Evolutionary conservation across 2,329 filamentous ascomycete genomes (phyloP).

Genomic region (Alternaria triticimaculans): DNA sequence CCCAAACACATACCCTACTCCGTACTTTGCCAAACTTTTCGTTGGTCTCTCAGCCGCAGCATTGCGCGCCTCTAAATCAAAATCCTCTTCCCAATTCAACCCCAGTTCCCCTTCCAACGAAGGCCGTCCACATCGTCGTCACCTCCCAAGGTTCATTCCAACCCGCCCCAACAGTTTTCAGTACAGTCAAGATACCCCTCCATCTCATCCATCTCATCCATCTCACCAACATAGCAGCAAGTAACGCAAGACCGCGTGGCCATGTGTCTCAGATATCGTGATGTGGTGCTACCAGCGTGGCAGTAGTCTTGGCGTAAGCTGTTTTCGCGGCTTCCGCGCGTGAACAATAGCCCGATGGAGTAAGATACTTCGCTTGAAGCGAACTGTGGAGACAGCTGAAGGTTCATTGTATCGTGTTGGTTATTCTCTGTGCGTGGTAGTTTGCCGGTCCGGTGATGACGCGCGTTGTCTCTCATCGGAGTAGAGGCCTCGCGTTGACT

Average conservation of each 20-base stretch:
- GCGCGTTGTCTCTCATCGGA: no score
- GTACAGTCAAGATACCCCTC: not conserved
- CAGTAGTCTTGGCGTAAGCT: not conserved
- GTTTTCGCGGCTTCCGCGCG: not conserved
- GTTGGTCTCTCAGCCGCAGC: not conserved
- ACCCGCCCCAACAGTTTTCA: no score
- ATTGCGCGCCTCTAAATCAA: no score
- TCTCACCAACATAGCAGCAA: not conserved
- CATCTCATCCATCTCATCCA: not conserved
- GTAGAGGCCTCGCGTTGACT: no score
- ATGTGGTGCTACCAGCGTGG: not conserved
- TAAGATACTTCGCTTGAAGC: not conserved
- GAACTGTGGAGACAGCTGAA: not conserved
- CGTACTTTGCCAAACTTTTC: no score
- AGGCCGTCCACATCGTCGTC: not conserved
- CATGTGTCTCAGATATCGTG: not conserved
- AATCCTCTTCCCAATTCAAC: no score
- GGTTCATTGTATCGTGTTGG: not conserved
- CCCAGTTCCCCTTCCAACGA: no score
- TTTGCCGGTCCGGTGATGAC: not conserved
- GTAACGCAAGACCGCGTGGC: not conserved
- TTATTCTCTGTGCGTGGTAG: not conserved
- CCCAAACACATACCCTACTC: no score
- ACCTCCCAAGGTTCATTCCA: not conserved
- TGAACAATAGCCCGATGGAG: not conserved